Evolutionary conservation across 192 early-diverging fungal species (phyloP).

Genomic region (Dissophora ornata): DNA sequence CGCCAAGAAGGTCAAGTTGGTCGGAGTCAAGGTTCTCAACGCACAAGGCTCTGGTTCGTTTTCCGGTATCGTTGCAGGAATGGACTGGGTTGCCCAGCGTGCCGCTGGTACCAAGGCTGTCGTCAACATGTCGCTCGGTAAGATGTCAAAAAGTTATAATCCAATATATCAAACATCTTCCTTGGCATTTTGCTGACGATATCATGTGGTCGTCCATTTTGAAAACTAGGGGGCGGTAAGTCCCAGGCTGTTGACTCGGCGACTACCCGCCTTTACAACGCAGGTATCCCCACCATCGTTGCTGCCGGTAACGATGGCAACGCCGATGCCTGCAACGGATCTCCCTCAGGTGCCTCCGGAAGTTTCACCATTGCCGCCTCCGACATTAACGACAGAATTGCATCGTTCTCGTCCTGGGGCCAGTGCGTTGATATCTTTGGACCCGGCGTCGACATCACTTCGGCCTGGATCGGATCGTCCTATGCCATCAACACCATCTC

Average conservation of each 20-base stretch:
- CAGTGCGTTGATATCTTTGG: constrained; percentile 71
- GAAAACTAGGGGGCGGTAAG: constrained; percentile 59
- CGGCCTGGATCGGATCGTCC: constrained; percentile 48
- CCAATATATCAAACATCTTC: too few species aligned
- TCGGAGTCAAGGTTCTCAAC: constrained; percentile 73
- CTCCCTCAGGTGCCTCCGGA: constrained; percentile 58
- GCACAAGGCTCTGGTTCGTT: constrained; percentile 56
- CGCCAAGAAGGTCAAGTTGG: constrained; percentile 76
- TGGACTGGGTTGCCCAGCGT: constrained; percentile 44
- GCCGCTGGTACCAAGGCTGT: constrained; percentile 25
- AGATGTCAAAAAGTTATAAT: too few species aligned
- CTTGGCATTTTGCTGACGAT: too few species aligned
- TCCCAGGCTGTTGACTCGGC: constrained; percentile 58
- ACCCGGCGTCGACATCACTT: constrained; percentile 66
- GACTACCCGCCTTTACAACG: constrained; percentile 55
- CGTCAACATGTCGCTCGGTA: constrained; percentile 44
- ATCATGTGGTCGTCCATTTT: too few species aligned
- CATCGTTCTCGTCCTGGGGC: constrained; percentile 63
- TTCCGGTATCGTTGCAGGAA: constrained; percentile 50
- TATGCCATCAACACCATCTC: constrained; percentile 55
- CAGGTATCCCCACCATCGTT: constrained; percentile 64
- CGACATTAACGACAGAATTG: constrained; percentile 45
- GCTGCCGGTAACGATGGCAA: constrained; percentile 69
- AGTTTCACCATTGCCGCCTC: constrained; percentile 61
- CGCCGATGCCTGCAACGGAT: constrained; percentile 64